Evolutionary conservation across 805 yeast species (phyloP).

Genomic region (Saccharomycopsis oosterbeekiorum): DNA sequence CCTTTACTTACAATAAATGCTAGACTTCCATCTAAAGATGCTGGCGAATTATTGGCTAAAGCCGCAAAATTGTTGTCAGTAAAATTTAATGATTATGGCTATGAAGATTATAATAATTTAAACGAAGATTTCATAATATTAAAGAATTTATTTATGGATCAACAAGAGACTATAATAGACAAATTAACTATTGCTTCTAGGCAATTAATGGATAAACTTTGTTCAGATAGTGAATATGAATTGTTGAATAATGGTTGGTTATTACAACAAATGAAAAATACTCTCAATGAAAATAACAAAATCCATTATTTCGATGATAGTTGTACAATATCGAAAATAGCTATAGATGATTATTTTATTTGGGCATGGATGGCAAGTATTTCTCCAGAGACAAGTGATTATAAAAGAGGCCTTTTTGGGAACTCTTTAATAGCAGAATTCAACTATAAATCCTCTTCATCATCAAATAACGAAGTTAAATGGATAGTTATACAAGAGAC

Average conservation of each 20-base stretch:
- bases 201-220: conserved; percentile 38
- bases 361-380: conserved; percentile 86
- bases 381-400: conserved; percentile 60
- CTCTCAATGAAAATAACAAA: conserved; percentile 26
- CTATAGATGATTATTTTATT: conserved; percentile 78
- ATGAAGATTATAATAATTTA: conserved; percentile 60
- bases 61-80: conserved; percentile 44
- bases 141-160: conserved; percentile 57
- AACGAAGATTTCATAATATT: conserved; percentile 70
- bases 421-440: conserved; percentile 75
- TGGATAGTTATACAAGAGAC: conserved; percentile 68
- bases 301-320: conserved; percentile 26
- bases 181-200: conserved; percentile 68
- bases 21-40: conserved; percentile 32
- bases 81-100: conserved; percentile 21
- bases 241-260: conserved; percentile 18
- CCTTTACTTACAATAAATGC: conserved; percentile 52
- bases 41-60: conserved; percentile 50
- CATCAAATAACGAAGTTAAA: conserved; percentile 51
- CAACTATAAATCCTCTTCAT: conserved; percentile 37
- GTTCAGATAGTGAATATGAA: conserved; percentile 19
- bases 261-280: conserved; percentile 27
- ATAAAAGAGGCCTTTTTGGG: conserved; percentile 63
- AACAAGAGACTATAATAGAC: conserved; percentile 42
- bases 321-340: conserved; percentile 42